Evolutionary conservation across 768 basidiomycete genomes (phyloP).

Genomic region (Trametes villosa): DNA sequence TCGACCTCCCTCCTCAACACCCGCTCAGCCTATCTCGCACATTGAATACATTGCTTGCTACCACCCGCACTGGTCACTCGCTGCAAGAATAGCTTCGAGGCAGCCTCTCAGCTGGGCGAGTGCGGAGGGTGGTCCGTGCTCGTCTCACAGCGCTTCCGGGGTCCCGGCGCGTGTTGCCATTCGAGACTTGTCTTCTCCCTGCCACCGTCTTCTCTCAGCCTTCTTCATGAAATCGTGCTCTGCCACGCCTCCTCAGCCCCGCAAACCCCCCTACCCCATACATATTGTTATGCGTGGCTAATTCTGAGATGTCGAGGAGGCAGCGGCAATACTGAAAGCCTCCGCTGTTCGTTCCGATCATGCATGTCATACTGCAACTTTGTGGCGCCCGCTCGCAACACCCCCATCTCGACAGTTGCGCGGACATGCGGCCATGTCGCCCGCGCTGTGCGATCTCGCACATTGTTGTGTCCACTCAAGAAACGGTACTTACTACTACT

Average conservation of each 20-base stretch:
- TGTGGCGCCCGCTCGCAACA: not conserved
- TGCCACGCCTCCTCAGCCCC: not conserved
- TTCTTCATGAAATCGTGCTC: constrained; percentile 9
- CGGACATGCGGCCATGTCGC: not conserved
- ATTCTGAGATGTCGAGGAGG: no score
- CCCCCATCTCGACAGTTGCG: not conserved
- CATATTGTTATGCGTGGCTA: not conserved
- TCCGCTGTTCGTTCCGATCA: no score
- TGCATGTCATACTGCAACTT: not conserved
- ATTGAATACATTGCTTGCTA: no score
- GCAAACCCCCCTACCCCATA: not conserved
- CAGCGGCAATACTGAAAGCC: no score
- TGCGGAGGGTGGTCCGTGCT: constrained; percentile 27
- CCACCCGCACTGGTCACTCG: not conserved
- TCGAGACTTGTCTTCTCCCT: constrained; percentile 21
- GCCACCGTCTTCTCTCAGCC: not conserved
- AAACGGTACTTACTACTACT: no score
- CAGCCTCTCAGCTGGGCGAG: constrained; percentile 4
- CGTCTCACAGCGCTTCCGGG: constrained; percentile 20
- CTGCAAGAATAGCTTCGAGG: no score
- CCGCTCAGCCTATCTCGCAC: no score
- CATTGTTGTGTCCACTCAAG: not conserved
- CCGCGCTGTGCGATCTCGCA: no score
- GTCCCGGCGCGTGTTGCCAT: constrained; percentile 29
- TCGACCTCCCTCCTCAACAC: not conserved